Percentiles rank a stretch among this genome's conserved stretches.
These are phyloP conservation scores for Dendrocalamus sinicus DNA, from an alignment of 176 grass and related monocot species.

Conservation along the genomic window DNA sequence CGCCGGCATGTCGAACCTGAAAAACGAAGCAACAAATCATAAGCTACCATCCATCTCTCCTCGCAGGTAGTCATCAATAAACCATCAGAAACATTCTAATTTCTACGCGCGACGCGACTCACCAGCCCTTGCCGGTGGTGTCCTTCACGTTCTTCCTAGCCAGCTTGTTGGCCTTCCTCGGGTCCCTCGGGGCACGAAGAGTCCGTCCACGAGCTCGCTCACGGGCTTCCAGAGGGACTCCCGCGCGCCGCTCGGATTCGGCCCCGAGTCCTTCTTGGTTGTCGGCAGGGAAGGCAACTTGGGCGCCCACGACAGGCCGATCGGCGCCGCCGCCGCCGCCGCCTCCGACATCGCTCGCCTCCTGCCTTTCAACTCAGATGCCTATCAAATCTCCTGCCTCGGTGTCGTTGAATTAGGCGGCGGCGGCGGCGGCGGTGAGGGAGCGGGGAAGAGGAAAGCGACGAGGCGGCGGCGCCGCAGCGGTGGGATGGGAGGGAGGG, in stretches of 20 bases:
- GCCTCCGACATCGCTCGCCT: conserved; percentile 40
- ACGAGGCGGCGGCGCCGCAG: conserved; percentile 17
- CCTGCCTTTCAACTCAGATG: no score
- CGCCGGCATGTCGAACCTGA: conserved; percentile 96
- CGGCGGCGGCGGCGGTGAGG: neutral
- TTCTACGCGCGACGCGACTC: conserved; percentile 1
- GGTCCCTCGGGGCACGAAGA: conserved; percentile 86
- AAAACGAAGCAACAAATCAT: neutral
- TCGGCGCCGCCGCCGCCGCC: conserved; percentile 28
- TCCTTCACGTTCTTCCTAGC: conserved; percentile 79
- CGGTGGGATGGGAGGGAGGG: neutral
- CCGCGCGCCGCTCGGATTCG: conserved; percentile 32
- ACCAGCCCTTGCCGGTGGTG: conserved; percentile 81
- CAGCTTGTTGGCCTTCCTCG: conserved; percentile 71
- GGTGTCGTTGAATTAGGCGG: neutral
- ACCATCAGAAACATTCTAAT: neutral
- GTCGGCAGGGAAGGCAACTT: conserved; percentile 59
- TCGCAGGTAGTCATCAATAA: neutral
- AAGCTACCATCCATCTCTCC: neutral
- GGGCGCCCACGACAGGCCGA: conserved; percentile 79
- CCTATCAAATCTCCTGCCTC: neutral
- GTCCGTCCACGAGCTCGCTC: conserved; percentile 68
- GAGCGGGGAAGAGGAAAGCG: neutral
- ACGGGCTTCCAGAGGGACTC: conserved; percentile 55
- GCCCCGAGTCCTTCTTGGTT: conserved; percentile 40